Evolutionary conservation across 2,329 filamentous ascomycete species (phyloP).

Genomic region (Epichloe amarillans): DNA sequence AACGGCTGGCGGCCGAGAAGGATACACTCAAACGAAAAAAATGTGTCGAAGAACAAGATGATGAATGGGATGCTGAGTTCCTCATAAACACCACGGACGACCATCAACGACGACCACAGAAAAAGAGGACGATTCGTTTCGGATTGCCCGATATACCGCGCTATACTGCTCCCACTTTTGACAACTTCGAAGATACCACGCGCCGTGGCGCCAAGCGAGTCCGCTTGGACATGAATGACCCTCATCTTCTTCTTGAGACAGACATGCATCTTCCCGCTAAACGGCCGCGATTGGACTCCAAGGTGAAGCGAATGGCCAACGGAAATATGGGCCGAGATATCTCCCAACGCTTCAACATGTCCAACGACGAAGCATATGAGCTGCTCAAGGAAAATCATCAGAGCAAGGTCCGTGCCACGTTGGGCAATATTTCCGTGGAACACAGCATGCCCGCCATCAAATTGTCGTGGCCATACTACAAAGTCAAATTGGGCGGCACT

Average conservation of each 20-base stretch:
- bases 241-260: constrained; percentile 72
- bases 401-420: constrained; percentile 84
- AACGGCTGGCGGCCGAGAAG: constrained; percentile 18
- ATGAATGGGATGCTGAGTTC: constrained; percentile 53
- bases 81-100: constrained; percentile 34
- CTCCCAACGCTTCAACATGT: constrained; percentile 79
- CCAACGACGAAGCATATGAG: constrained; percentile 92
- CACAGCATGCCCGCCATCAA: constrained; percentile 87
- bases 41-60: constrained; percentile 28
- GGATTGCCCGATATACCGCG: constrained; percentile 44
- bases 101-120: constrained; percentile 44
- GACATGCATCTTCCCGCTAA: constrained; percentile 51
- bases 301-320: constrained; percentile 53
- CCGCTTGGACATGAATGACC: constrained; percentile 76
- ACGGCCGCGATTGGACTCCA: constrained; percentile 40
- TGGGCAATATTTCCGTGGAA: constrained; percentile 85
- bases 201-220: constrained; percentile 64
- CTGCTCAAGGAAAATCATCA: constrained; percentile 93
- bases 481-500: constrained; percentile 64
- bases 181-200: constrained; percentile 66
- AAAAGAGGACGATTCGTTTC: constrained; percentile 49
- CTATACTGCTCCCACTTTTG: constrained; percentile 58
- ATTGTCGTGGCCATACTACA: constrained; percentile 92
- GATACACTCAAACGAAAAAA: constrained; percentile 19
- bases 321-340: constrained; percentile 61